A percentile compares a stretch with the other conserved stretches of the same genome.
Conservation (phyloP, 306 rosid genomes). For the Psophocarpus tetragonolobus region DNA sequence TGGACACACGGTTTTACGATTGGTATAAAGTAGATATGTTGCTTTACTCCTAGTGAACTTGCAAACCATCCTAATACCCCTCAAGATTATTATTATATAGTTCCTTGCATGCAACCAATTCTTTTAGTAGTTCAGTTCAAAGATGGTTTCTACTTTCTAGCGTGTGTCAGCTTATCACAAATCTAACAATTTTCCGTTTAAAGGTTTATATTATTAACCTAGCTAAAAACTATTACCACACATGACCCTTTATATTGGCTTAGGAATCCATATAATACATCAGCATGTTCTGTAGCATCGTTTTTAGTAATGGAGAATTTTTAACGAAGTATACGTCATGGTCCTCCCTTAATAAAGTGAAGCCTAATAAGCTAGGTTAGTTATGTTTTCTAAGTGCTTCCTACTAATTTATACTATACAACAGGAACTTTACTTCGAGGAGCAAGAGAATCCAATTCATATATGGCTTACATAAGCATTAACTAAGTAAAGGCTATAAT, state of each 20-base stretch:
- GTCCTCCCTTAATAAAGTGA: constrained; percentile 38
- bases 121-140: no score
- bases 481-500: constrained; percentile 17
- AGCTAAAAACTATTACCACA: neutral
- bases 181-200: neutral
- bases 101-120: no score
- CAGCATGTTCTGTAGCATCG: constrained; percentile 19
- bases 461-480: constrained; percentile 60
- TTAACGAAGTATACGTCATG: constrained; percentile 50
- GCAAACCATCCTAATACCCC: no score
- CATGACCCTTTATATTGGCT: constrained; percentile 32
- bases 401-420: neutral
- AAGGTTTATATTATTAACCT: neutral
- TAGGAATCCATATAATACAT: constrained; percentile 49
- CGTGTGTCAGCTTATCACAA: no score
- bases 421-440: constrained; percentile 44
- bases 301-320: constrained; percentile 49
- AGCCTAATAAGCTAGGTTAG: constrained; percentile 43
- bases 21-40: no score
- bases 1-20: no score
- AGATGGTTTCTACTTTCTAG: no score
- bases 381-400: constrained; percentile 44
- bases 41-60: no score
- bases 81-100: no score
- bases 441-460: constrained; percentile 77